Conservation (phyloP, 106 monocot genomes). For the Platanthera zijinensis region DNA sequence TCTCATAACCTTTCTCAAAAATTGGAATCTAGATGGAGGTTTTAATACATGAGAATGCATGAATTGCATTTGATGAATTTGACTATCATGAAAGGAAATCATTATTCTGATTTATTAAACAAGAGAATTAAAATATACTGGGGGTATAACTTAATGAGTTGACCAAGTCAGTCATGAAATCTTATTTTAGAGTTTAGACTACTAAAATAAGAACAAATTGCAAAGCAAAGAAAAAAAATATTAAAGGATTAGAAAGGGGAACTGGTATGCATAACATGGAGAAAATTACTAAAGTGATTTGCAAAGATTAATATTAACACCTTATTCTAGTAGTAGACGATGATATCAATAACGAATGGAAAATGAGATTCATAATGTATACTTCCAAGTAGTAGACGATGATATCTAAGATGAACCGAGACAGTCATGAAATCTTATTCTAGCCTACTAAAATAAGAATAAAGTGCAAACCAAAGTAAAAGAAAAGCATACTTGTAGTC, state of each 20-base stretch:
- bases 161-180: background rate
- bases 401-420: background rate
- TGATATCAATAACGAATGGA: too few species aligned
- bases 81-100: background rate
- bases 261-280: too few species aligned
- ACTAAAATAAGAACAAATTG: background rate
- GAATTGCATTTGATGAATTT: background rate
- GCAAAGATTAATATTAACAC: too few species aligned
- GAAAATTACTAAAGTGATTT: too few species aligned
- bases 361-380: too few species aligned
- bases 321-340: too few species aligned
- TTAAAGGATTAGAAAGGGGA: background rate
- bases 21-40: slow-evolving; percentile 73
- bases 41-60: background rate
- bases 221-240: background rate
- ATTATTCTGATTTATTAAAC: background rate
- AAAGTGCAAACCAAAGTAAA: background rate
- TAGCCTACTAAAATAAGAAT: background rate
- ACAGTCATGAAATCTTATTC: background rate
- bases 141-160: too few species aligned
- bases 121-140: too few species aligned
- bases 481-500: slow-evolving; percentile 64
- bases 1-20: slow-evolving; percentile 97
- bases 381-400: background rate
- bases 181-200: background rate